Base-by-base conservation (phyloP, 2,329 filamentous ascomycete species). In the Thielaviopsis punctulata region DNA sequence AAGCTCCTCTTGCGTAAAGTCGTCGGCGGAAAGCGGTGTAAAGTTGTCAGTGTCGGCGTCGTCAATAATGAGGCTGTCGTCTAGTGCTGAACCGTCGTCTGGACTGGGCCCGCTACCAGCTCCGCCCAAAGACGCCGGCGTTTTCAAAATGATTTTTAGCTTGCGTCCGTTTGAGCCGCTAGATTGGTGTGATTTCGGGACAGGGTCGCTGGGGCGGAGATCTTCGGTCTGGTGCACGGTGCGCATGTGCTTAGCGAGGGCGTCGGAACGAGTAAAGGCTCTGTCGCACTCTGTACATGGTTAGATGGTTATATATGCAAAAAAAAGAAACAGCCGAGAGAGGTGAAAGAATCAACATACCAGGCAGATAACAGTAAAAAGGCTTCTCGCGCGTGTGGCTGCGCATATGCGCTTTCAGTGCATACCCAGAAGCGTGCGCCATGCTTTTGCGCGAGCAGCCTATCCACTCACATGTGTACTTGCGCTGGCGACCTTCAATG, bases 361-460 rank as follows among this genome's bases (percentile, higher is more conserved):
- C 90, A 53, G 92, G 92, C 41, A 98, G 68, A 25, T 88, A 86
- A 67, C 92, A 98, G 69, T 95, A 95, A 64, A 96, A 96, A 0
- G 92, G 92, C 69, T 98, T 98, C 73, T 98, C 92, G 62, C 92
- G 79, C 1, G 92, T 98, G 65, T 98, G 92, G 64, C 89, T 95
- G 59, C 92, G 76, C 89, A 98, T 95, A 63, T 98, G 92, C 9
- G 92, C 92, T 65, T 94, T 89, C 57, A 98, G 70, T 4, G 92
- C 92, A 68, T 98, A 98, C 2, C 87, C 92, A 61, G 88, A 95
- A 1, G 90, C 90, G 67, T 98, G 92, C 18, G 86, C 81, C 66
- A 92, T 80, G 55, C 88, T 87, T 69, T 95, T 96, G 56, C 89
- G 72, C 51, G 74, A 76, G 65, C 92, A 98, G 58, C 90, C 90